Conservation (phyloP, 2,329 filamentous ascomycete genomes). For the Penicillium decumbens region DNA sequence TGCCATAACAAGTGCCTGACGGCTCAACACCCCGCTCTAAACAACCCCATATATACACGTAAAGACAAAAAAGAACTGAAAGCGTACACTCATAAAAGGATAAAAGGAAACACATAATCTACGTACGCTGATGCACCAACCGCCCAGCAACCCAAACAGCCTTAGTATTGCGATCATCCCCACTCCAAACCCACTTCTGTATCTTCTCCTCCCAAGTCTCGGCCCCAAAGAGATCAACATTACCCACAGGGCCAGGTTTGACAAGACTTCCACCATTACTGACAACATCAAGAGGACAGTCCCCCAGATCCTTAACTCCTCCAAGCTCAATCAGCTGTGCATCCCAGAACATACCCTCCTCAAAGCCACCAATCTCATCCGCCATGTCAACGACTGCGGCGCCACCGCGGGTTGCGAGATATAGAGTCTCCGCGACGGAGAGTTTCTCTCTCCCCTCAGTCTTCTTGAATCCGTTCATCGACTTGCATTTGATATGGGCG, state of each 20-base stretch:
- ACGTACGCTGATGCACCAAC: constrained; percentile 60
- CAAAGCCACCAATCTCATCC: constrained; percentile 71
- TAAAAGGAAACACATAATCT: not conserved
- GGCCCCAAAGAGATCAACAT: constrained; percentile 86
- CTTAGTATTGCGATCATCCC: constrained; percentile 85
- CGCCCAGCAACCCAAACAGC: constrained; percentile 85
- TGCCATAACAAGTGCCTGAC: not conserved
- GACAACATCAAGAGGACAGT: constrained; percentile 10
- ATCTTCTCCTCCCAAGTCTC: constrained; percentile 82
- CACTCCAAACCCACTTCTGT: constrained; percentile 91
- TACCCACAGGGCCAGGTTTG: constrained; percentile 50
- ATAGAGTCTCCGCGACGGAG: constrained; percentile 79
- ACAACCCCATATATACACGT: not conserved
- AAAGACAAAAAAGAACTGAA: not conserved
- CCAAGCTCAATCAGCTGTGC: constrained; percentile 73
- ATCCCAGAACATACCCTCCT: constrained; percentile 84
- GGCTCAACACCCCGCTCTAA: not conserved
- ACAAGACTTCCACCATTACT: constrained; percentile 18
- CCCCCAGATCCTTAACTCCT: constrained; percentile 32
- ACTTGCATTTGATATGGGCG: constrained; percentile 22
- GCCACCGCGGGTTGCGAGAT: constrained; percentile 81
- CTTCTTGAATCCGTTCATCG: constrained; percentile 26
- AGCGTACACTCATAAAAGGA: not conserved
- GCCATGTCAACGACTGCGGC: constrained; percentile 73
- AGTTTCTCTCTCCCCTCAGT: constrained; percentile 57